Evolutionary conservation across 1,284 basidiomycete species (phyloP), one percentile per base, ranked within the genome.

Genomic region (Spongiforma sp.): DNA sequence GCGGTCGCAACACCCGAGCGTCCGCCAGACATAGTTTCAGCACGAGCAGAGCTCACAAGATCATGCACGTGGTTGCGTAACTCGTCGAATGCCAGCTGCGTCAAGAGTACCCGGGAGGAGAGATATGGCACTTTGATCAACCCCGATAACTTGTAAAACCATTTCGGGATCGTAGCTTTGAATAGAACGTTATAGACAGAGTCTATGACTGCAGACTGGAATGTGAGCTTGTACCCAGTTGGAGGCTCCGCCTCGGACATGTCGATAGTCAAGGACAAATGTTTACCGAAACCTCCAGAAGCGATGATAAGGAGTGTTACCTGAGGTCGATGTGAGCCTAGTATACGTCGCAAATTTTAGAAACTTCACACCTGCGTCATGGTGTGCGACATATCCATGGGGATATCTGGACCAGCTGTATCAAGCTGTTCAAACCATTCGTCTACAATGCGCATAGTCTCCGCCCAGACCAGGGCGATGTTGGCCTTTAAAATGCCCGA

Each of bases 391-490:
- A 79, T 62, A 63, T 82, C 75, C 10, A 82, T 57, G 11, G 70
- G 26, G 46, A 61, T 60, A 32, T 72, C 59, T 54, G 63, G 30
- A 32, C 67, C 69, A 15, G 24, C 2, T 12, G n/a, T 19, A 21
- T 81, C 76, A 37, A 84, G 71, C 28, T 80, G 69, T 17, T 75
- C 69, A 62, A 84, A 81, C 81, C 84, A 84, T 65, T 83, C 80
- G 24, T 79, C 68, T n/a, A 80, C 67, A 8, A 84, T 73, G 8
- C 78, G 75, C 7, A 79, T 75, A 0, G 81, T 75, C 65, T 84
- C 80, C 8, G 69, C 66, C 82, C 81, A 84, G 15, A 84, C 82
- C 4, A 83, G 72, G 8, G 77, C 78, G 60, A 82, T 78, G 37
- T 84, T 84, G 21, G 76, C 75, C 82, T 83, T 67, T 32, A 8